Evolutionary conservation across 2,329 filamentous ascomycete species (phyloP), one percentile per base, ranked within the genome.

Genomic region (Exophiala xenobiotica): DNA sequence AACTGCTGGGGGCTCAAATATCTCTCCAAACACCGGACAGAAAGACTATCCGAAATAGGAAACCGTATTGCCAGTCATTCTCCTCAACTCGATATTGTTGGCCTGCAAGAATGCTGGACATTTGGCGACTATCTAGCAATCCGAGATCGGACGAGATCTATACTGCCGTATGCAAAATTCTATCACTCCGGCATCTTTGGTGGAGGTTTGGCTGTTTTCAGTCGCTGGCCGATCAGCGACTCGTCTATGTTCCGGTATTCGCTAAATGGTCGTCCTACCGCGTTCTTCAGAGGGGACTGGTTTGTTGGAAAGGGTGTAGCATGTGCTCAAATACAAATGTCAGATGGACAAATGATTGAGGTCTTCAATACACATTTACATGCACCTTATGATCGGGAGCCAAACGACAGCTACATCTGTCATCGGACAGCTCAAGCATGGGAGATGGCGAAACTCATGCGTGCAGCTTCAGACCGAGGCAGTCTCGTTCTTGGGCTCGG

Each of bases 1-100:
- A 99, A 99, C 72, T 96, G 90, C 81, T 97, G 93, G 92, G 93
- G 93, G 45, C 83, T 97, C 56, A 92, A 95, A 65, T 90, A 83
- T 73, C 78, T 97, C 64, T 85, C 91, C 45, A 85, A 85, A 60
- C 81, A 88, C 61, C 88, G 91, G 60, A 75, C 80, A 59, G 85
- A 87, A 63, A 88, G 93, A 37, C 80, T 97, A 44, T 71, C 78
- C 23, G 88, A 95, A 68, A 96, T 97, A 64, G 92, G 90, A 47
- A 83, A 80, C 58, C 87, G 87, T 58, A 80, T 97, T 57, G 86
- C 89, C 58, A 70, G 76, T 35, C 78, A 82, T 51, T 72, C 78
- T 14, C 88, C 88, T 0, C 68, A 79, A 7, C 90, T 91, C 22
- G 80, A 95, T 56, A 91, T 96, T 63, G 90, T 96, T 55, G 89